Evolutionary conservation across 1,284 basidiomycete genomes (phyloP), one percentile per base, ranked within the genome.

Genomic region (Pseudozyma pruni): DNA sequence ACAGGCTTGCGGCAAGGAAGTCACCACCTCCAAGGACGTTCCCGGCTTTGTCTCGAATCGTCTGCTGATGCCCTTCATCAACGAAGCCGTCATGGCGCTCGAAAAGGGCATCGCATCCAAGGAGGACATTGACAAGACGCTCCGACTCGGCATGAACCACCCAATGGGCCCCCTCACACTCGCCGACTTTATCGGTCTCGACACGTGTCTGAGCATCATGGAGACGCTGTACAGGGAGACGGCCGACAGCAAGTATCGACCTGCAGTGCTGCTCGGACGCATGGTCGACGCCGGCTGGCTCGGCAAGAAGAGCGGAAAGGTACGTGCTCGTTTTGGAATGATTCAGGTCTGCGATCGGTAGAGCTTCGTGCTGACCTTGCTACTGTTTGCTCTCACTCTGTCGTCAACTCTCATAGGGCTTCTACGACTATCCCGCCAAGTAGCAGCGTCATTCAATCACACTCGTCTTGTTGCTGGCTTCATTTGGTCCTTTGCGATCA

Each of bases 201-300:
- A 92, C 80, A 94, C 92, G 0, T 87, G 96, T 14, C 29, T 64
- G 29, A 74, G 59, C 34, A 79, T 81, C 62, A 76, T 75, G 72
- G 64, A 79, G 49, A 74, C 72, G n/a, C 49, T 80, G 9, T 64
- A 74, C 56, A 47, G 67, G 14, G 94, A 94, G 62, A 95, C 92
- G 11, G 89, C 91, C 0, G 94, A 98, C 84, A 91, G 91, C n/a
- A 97, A 98, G 83, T 98, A 97, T 83, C 88, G 94, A n/a, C 94
- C 94, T 0, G 90, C 91, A 49, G 87, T 94, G 20, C 86, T 98
- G 22, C 86, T 98, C 10, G 91, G 93, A 73, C 87, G 93, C 32
- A 97, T 97, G 94, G 94, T 98, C 9, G 92, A 97, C 81, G 95
- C 94, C 16, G 91, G 91, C 35, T 97, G 92, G 92, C 86, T 90